These are phyloP conservation scores for Pyrenophora tritici-repentis DNA, from an alignment of 2,329 filamentous ascomycete species.

Conservation along the genomic window DNA sequence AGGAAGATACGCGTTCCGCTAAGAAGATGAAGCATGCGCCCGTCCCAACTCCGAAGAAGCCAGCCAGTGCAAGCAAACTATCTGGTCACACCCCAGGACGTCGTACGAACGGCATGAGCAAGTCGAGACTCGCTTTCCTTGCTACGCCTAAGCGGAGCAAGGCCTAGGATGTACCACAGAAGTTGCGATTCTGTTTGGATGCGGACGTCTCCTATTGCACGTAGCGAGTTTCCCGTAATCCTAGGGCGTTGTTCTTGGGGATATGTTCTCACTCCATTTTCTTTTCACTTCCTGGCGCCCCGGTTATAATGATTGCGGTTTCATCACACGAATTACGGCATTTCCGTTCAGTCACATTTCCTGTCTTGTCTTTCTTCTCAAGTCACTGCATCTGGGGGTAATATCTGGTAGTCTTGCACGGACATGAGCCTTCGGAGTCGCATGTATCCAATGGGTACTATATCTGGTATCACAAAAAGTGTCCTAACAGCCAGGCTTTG, in stretches of 20 bases:
- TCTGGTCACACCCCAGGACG: constrained; percentile 37
- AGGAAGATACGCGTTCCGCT: constrained; percentile 36
- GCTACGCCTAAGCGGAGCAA: constrained; percentile 47
- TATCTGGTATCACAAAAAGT: constrained; percentile 21
- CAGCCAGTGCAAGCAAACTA: constrained; percentile 36
- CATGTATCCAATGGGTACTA: constrained; percentile 10
- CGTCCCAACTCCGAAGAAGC: constrained; percentile 36
- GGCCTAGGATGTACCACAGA: constrained; percentile 14
- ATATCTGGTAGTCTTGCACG: constrained; percentile 13
- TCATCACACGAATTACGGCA: constrained; percentile 9
- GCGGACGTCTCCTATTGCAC: no score
- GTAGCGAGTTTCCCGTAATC: not conserved
- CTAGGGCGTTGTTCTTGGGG: not conserved
- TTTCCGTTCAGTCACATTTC: constrained; percentile 8
- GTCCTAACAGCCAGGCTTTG: constrained; percentile 18
- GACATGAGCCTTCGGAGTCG: constrained; percentile 10
- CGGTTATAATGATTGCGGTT: not conserved
- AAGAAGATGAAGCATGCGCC: constrained; percentile 41
- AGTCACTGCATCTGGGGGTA: constrained; percentile 18
- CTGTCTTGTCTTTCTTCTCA: constrained; percentile 6
- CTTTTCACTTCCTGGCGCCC: constrained; percentile 14
- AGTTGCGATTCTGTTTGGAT: not conserved
- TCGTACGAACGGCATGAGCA: constrained; percentile 41
- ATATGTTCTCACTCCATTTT: not conserved
- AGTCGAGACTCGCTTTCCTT: constrained; percentile 45